Conservation (phyloP, 441 rosid species). For the Bruguiera hainesii region DNA sequence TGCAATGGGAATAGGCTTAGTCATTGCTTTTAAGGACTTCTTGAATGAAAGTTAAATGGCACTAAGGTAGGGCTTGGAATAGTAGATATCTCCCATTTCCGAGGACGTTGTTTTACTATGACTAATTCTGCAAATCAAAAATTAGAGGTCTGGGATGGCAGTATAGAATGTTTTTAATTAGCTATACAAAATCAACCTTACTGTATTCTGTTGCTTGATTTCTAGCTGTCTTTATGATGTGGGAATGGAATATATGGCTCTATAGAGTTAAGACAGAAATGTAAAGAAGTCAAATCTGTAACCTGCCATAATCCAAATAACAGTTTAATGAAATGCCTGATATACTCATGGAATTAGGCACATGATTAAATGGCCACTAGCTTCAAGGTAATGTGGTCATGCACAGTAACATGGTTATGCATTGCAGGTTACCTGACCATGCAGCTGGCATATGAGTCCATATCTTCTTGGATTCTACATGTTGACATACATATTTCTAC, state of each 20-base stretch:
- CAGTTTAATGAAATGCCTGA: background rate
- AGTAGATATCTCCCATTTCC: background rate
- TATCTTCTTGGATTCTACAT: conserved; percentile 9
- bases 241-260: background rate
- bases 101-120: too few relatives aligned
- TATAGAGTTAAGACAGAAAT: background rate
- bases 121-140: background rate
- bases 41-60: conserved; percentile 2
- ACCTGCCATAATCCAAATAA: background rate
- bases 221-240: background rate
- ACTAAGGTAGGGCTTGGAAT: background rate
- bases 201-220: background rate
- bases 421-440: background rate
- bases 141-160: too few relatives aligned
- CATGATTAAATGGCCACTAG: background rate
- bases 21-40: conserved; percentile 4
- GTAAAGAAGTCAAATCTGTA: background rate
- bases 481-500: conserved; percentile 7
- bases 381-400: background rate
- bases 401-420: background rate
- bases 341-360: background rate
- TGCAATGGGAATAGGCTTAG: background rate
- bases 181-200: background rate
- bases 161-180: background rate
- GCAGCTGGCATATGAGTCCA: background rate